These are phyloP conservation scores for Kuraishia ogatae DNA, from an alignment of 805 yeast genomes.

Conservation along the genomic window DNA sequence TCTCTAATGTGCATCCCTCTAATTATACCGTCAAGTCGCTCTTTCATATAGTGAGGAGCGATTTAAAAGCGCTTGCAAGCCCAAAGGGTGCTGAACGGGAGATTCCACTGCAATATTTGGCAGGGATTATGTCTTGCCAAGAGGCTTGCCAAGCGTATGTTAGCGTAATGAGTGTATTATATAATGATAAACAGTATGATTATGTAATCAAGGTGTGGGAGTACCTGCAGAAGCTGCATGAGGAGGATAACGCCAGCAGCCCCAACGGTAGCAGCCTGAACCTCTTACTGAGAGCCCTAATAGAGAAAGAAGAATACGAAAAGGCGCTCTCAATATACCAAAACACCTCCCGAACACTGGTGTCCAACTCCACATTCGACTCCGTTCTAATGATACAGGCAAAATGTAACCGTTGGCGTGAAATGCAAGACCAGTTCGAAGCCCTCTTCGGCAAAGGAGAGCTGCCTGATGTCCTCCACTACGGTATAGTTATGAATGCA, in stretches of 20 bases:
- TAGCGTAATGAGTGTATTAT: background rate
- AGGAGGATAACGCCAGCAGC: background rate
- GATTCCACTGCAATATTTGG: background rate
- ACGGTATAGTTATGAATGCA: slow-evolving; percentile 52
- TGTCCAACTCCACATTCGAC: slow-evolving; percentile 38
- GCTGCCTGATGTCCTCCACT: slow-evolving; percentile 42
- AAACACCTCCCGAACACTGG: slow-evolving; percentile 19
- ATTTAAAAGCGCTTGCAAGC: no score
- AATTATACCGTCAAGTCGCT: background rate
- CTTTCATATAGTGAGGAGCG: background rate
- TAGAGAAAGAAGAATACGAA: background rate
- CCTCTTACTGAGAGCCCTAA: background rate
- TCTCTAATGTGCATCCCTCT: background rate
- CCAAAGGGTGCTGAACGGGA: no score
- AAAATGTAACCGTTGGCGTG: slow-evolving; percentile 38
- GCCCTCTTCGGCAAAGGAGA: slow-evolving; percentile 43
- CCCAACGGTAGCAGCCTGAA: background rate
- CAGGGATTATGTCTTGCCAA: background rate
- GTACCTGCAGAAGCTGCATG: background rate
- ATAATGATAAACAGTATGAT: background rate
- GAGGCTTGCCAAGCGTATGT: background rate
- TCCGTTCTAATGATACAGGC: slow-evolving; percentile 39
- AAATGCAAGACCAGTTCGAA: slow-evolving; percentile 49
- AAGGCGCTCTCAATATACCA: background rate
- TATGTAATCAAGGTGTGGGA: background rate